phyloP scores from a whole-genome alignment of 1,284 basidiomycete species.

The Cutaneotrichosporon daszewskae region DNA sequence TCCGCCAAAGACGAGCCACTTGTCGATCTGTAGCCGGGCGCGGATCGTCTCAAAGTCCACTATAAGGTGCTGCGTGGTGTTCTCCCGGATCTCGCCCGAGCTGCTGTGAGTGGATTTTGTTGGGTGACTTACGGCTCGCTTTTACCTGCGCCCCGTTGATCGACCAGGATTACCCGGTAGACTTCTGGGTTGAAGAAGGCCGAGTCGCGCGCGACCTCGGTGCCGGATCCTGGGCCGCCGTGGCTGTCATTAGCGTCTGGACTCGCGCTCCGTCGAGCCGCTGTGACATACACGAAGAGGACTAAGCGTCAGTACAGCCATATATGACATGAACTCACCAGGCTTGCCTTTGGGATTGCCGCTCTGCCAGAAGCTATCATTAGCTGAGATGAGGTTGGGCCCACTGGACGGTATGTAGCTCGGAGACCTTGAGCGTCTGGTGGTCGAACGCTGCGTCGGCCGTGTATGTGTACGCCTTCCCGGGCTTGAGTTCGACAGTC shows the following conservation, averaged over 20 bases:
- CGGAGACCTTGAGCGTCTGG: constrained; percentile 65
- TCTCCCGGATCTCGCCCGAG: constrained; percentile 71
- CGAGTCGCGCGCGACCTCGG: constrained; percentile 56
- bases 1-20: constrained; percentile 88
- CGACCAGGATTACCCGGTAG: constrained; percentile 64
- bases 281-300: constrained; percentile 66
- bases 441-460: constrained; percentile 52
- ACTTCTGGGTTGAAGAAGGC: constrained; percentile 74
- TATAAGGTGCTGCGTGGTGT: constrained; percentile 93
- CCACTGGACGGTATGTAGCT: constrained; percentile 73
- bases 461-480: too few relatives aligned
- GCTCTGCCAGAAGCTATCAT: constrained; percentile 65
- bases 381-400: too few relatives aligned
- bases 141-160: constrained; percentile 82
- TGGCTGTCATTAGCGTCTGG: constrained; percentile 10
- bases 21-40: constrained; percentile 65
- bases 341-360: constrained; percentile 69
- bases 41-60: constrained; percentile 80
- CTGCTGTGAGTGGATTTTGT: too few relatives aligned
- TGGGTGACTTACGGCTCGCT: constrained; percentile 59
- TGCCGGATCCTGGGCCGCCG: constrained; percentile 34
- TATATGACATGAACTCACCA: too few relatives aligned
- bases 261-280: too few relatives aligned
- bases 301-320: too few relatives aligned
- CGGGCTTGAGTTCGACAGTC: too few relatives aligned